Conservation (phyloP, 2,329 filamentous ascomycete genomes). For the Pseudogymnoascus pannorum region DNA sequence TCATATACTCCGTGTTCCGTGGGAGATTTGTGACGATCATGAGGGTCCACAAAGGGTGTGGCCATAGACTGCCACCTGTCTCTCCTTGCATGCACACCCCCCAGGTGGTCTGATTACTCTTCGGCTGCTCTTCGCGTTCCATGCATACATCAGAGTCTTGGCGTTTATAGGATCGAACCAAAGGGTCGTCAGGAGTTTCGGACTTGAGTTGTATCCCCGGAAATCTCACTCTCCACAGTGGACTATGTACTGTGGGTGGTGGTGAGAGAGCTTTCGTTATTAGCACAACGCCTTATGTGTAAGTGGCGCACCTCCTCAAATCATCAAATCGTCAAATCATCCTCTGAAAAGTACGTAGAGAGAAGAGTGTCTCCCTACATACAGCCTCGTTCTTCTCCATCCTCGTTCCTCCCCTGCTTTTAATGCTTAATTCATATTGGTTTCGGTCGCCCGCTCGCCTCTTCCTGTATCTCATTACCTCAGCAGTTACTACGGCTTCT, state of each 20-base stretch:
- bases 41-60: background rate
- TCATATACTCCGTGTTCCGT: background rate
- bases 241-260: background rate
- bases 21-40: background rate
- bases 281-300: background rate
- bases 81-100: background rate
- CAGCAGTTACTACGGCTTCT: background rate
- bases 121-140: background rate
- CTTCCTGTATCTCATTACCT: constrained; percentile 6
- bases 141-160: constrained; percentile 5
- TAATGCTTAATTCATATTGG: constrained; percentile 3
- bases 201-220: constrained; percentile 6
- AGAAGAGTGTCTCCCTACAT: background rate
- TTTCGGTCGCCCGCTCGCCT: background rate
- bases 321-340: constrained; percentile 2
- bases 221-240: constrained; percentile 3
- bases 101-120: background rate
- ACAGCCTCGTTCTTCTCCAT: background rate
- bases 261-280: background rate
- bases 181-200: background rate
- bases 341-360: constrained; percentile 5
- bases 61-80: background rate
- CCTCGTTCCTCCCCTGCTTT: constrained; percentile 1
- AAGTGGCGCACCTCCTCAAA: constrained; percentile 5
- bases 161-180: background rate